Evolutionary conservation across 805 yeast genomes (phyloP).

Genomic region (Zygoascus biomembranicola): DNA sequence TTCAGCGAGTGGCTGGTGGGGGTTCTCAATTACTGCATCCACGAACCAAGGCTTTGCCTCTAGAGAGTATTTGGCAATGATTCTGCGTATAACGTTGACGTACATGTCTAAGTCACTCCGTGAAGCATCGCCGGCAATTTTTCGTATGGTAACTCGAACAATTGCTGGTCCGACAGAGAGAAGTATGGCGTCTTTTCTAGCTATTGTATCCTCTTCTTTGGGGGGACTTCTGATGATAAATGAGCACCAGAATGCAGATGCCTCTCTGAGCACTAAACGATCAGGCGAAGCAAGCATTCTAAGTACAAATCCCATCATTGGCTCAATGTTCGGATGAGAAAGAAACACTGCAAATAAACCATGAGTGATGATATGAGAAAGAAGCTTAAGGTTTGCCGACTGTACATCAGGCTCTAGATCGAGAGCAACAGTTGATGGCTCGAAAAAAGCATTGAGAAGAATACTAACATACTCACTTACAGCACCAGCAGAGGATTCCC

Average conservation of each 20-base stretch:
- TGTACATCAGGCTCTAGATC: slow-evolving; percentile 23
- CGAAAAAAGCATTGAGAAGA: slow-evolving; percentile 14
- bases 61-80: slow-evolving; percentile 13
- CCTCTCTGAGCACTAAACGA: slow-evolving; percentile 44
- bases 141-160: slow-evolving; percentile 31
- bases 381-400: slow-evolving; percentile 22
- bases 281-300: slow-evolving; percentile 41
- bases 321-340: slow-evolving; percentile 13
- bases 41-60: slow-evolving; percentile 15
- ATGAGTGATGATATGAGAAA: slow-evolving; percentile 16
- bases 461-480: slow-evolving; percentile 1
- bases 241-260: slow-evolving; percentile 48
- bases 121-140: slow-evolving; percentile 33
- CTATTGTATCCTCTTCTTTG: background rate
- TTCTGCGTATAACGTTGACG: slow-evolving; percentile 31
- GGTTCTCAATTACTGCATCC: slow-evolving; percentile 11
- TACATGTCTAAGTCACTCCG: slow-evolving; percentile 38
- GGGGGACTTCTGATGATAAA: slow-evolving; percentile 25
- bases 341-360: slow-evolving; percentile 13
- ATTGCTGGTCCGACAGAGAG: slow-evolving; percentile 27
- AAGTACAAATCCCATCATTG: slow-evolving; percentile 31
- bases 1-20: slow-evolving; percentile 5
- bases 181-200: slow-evolving; percentile 15
- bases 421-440: slow-evolving; percentile 1
- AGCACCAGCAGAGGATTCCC: background rate